Percentiles rank a stretch among this genome's conserved stretches.
Evolutionary conservation across 225 moss, liverwort and hornwort species (phyloP).

Genomic region (Sphagnum tenellum): DNA sequence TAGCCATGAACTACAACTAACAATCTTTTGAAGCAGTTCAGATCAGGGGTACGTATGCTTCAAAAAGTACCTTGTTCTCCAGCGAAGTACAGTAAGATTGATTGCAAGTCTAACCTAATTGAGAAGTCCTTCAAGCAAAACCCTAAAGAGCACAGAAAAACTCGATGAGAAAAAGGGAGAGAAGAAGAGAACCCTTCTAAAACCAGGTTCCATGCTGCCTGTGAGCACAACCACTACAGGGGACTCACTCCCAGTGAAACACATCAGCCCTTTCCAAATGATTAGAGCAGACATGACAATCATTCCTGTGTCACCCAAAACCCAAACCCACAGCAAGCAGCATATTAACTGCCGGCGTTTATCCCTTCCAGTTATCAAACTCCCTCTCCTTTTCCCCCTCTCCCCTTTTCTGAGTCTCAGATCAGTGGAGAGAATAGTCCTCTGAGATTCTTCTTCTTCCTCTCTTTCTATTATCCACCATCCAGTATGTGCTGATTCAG

Average conservation of each 20-base stretch:
- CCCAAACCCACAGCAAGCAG: slow-evolving; percentile 7
- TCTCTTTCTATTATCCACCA: too few relatives aligned
- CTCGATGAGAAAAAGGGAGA: neutral
- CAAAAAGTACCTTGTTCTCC: too few relatives aligned
- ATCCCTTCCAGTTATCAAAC: too few relatives aligned
- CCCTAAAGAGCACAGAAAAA: too few relatives aligned
- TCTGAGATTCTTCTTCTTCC: too few relatives aligned
- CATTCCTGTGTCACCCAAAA: slow-evolving; percentile 52
- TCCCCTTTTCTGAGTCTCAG: neutral
- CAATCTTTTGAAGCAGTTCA: too few relatives aligned
- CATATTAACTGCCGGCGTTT: neutral
- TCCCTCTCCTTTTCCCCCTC: neutral
- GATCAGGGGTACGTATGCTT: too few relatives aligned
- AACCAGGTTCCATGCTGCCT: slow-evolving; percentile 99
- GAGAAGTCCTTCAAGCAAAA: too few relatives aligned
- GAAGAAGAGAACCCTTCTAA: slow-evolving; percentile 55
- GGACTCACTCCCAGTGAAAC: slow-evolving; percentile 96
- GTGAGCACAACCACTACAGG: slow-evolving; percentile 97
- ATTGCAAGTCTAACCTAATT: too few relatives aligned
- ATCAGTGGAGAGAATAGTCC: neutral
- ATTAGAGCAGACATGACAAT: slow-evolving; percentile 72
- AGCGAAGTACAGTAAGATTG: too few relatives aligned
- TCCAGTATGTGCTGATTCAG: too few relatives aligned
- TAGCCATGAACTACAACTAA: too few relatives aligned
- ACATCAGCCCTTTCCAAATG: slow-evolving; percentile 99